phyloP scores from a whole-genome alignment of 352 stramenopile species.

The Pilasporangium apinafurcum region DNA sequence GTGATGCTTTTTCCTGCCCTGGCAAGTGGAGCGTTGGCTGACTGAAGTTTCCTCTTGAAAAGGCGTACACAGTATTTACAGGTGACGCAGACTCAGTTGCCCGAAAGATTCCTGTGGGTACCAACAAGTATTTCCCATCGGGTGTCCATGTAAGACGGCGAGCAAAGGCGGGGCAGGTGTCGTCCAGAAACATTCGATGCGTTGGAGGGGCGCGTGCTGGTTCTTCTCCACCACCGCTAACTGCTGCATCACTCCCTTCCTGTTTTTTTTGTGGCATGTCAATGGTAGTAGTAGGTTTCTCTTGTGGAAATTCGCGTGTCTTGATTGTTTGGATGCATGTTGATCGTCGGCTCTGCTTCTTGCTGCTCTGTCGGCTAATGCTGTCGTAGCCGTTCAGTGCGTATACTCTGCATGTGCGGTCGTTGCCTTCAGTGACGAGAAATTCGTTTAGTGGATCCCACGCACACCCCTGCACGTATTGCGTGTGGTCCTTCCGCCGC shows the following conservation, averaged over 20 bases:
- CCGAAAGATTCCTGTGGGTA: constrained; percentile 76
- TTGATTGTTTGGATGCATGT: constrained; percentile 74
- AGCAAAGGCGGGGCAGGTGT: constrained; percentile 94
- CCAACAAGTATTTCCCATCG: constrained; percentile 90
- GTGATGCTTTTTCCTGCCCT: constrained; percentile 90
- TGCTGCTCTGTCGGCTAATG: constrained; percentile 30
- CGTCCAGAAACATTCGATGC: constrained; percentile 90
- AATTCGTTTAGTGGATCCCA: constrained; percentile 95
- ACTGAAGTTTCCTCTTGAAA: constrained; percentile 89
- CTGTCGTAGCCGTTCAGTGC: constrained; percentile 62
- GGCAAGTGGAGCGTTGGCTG: constrained; percentile 89
- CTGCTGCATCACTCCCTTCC: background rate
- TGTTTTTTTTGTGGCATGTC: background rate
- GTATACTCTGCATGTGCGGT: constrained; percentile 94
- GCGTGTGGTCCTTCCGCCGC: constrained; percentile 88
- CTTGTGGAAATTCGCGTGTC: constrained; percentile 50
- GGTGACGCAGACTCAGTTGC: constrained; percentile 25
- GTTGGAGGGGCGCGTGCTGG: constrained; percentile 19
- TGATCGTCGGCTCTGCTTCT: constrained; percentile 72
- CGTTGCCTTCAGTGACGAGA: constrained; percentile 91
- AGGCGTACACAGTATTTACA: constrained; percentile 91
- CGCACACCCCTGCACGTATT: constrained; percentile 95
- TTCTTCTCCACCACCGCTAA: background rate
- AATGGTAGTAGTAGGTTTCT: background rate
- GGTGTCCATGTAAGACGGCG: constrained; percentile 89